Evolutionary conservation across 73 alveolate species (phyloP), one percentile per base, ranked within the genome.

Genomic region (Paramecium biaurelia): DNA sequence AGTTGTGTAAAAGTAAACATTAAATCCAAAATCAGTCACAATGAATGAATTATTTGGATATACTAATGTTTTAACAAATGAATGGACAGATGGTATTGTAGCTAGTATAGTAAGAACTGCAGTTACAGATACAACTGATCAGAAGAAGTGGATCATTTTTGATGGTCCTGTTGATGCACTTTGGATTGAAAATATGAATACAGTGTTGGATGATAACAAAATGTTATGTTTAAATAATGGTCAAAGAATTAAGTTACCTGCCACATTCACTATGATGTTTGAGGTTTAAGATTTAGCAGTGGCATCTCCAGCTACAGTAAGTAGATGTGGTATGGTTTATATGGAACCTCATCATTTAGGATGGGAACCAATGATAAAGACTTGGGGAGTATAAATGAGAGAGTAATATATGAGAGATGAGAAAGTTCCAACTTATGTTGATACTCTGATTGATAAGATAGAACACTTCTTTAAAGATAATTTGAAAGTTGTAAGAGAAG

Each of bases 241-340:
- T 35, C 97, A 98, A 74, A 96, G 99, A 92, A 99, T 99, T 92
- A 98, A 98, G 93, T 96, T 99, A 34, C 99, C 99, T 11, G 98
- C 98, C n/a, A 96, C 99, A 85, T 96, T 99, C 96, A 99, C 99
- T 72, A 97, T 99, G 99, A 96, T 99, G 96, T 99, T 99, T 87
- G 99, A 99, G 96, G 99, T 99, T 14, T 97, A 98, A 88, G 99
- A 99, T 90, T 88, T 99, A 76, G 98, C 98, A 84, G 99, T 98
- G 30, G 99, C 99, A 82, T 98, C 99, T 1, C 99, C 99, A 4
- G 99, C 99, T 45, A 99, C 99, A 1, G 99, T 99, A 26, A 95
- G 99, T 53, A 94, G 99, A 95, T 99, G 99, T 92, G 99, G 99
- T 93, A 98, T 98, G 99, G 99, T 98, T 89, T 99, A 99, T 93